These are phyloP conservation scores for Aureobasidium sp. DNA, from an alignment of 2,329 filamentous ascomycete species.

Conservation along the genomic window DNA sequence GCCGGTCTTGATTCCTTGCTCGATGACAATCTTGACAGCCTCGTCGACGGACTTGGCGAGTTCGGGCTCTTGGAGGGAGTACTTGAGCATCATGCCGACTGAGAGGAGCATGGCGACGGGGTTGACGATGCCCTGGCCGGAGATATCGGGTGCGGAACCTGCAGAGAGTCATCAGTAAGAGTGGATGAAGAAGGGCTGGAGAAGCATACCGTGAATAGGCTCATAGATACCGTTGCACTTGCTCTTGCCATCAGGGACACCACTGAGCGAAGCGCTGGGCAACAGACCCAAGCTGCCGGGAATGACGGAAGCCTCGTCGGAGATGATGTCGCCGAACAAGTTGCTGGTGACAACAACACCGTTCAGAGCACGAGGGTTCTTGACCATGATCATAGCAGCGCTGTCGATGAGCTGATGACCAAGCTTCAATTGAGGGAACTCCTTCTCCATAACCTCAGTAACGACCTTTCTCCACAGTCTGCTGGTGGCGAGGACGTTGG, in stretches of 20 bases:
- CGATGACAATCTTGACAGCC: slow-evolving; percentile 71
- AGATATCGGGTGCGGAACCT: slow-evolving; percentile 90
- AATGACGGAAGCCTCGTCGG: slow-evolving; percentile 90
- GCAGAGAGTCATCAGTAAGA: neutral
- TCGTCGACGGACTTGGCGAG: slow-evolving; percentile 74
- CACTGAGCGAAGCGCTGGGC: slow-evolving; percentile 78
- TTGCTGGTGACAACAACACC: slow-evolving; percentile 90
- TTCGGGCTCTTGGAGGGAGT: slow-evolving; percentile 71
- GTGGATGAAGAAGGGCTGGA: neutral
- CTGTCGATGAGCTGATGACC: slow-evolving; percentile 90
- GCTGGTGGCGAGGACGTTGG: slow-evolving; percentile 87
- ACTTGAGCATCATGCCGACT: slow-evolving; percentile 91
- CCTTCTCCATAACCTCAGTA: slow-evolving; percentile 71
- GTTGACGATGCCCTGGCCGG: slow-evolving; percentile 84
- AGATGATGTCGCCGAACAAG: slow-evolving; percentile 92
- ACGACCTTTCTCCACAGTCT: slow-evolving; percentile 85
- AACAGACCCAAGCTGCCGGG: slow-evolving; percentile 82
- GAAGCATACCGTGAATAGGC: slow-evolving; percentile 74
- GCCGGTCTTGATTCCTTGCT: slow-evolving; percentile 67
- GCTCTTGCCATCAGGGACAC: slow-evolving; percentile 74
- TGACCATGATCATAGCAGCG: slow-evolving; percentile 96
- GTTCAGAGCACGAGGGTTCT: slow-evolving; percentile 81
- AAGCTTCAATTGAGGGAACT: slow-evolving; percentile 79
- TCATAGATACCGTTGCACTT: slow-evolving; percentile 94
- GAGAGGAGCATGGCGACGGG: slow-evolving; percentile 87